Base-by-base conservation (phyloP, 2,329 filamentous ascomycete species). In the Fusarium nematophilum region DNA sequence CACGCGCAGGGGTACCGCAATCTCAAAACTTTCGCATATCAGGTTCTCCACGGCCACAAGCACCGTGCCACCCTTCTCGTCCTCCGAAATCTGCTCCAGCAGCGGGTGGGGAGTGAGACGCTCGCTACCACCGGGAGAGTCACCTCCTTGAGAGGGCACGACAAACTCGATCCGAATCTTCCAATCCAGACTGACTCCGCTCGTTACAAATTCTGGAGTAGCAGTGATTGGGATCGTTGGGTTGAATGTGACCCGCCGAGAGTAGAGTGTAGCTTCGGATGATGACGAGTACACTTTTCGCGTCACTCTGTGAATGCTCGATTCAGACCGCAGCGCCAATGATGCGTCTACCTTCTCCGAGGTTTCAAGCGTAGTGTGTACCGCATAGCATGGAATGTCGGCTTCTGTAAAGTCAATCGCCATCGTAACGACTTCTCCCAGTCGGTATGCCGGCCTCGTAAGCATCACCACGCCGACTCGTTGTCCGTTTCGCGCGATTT, bases 171-270 rank as follows among this genome's bases (percentile, higher is more conserved):
- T 87, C 2, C 92, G 83, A 27, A 99, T 80, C 73, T 90, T 91
- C 95, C 95, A 99, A 64, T 92, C 90, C 21, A 97, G 79, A 62
- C 86, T 90, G 4, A 99, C 86, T 2, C 93, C 93, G 58, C 88
- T 96, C 0, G 95, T 99, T 39, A 96, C 85, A 65, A 99, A 96
- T 62, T 95, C 93, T 0, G 95, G 95, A 1, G 93, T 97, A 0
- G 92, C 93, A 11, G 83, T 83, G 14, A 90, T 84, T 0, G 95
- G 95, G 42, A 99, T 93, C 0, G 91, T 90, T 0, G 93, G 90
- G 8, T 83, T 88, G 69, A 98, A 97, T 6, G 91, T 86, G 17
- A 94, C 82, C 43, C 92, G 84, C 7, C 90, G 85, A 2, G 93
- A 87, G 72, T 90, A 97, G 4, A 98, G 81, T 0, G 92, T 90